These are phyloP conservation scores for Ophiostoma angusticollis DNA, from an alignment of 2,329 filamentous ascomycete genomes.

Conservation along the genomic window DNA sequence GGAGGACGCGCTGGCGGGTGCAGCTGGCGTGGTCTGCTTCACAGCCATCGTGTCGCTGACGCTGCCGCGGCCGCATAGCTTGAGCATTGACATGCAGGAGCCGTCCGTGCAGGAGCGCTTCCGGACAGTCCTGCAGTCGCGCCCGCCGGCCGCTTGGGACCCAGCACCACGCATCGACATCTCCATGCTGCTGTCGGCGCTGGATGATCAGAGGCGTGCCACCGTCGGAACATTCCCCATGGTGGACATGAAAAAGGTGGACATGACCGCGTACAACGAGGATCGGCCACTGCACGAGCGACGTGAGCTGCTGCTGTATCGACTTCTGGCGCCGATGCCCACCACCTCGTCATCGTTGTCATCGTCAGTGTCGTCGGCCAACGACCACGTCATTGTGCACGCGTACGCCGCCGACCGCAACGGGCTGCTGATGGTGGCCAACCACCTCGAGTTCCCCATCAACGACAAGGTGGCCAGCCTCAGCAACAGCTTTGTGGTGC, in stretches of 20 bases:
- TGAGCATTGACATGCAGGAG: slow-evolving; percentile 27
- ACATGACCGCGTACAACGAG: slow-evolving; percentile 34
- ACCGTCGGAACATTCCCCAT: slow-evolving; percentile 34
- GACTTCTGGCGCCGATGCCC: slow-evolving; percentile 31
- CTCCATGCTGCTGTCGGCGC: slow-evolving; percentile 23
- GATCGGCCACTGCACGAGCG: slow-evolving; percentile 29
- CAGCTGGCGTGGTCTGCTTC: slow-evolving; percentile 33
- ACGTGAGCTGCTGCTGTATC: slow-evolving; percentile 37
- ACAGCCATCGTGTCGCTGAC: slow-evolving; percentile 42
- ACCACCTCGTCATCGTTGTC: background rate
- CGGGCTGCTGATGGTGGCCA: slow-evolving; percentile 36
- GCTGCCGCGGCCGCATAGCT: slow-evolving; percentile 22
- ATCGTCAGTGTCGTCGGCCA: slow-evolving; percentile 16
- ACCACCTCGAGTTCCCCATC: slow-evolving; percentile 34
- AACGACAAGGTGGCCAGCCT: slow-evolving; percentile 30
- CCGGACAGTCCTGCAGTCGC: slow-evolving; percentile 25
- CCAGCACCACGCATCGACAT: slow-evolving; percentile 34
- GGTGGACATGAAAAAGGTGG: slow-evolving; percentile 42
- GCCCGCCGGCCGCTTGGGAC: slow-evolving; percentile 29
- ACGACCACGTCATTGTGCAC: slow-evolving; percentile 35
- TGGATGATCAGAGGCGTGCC: slow-evolving; percentile 25
- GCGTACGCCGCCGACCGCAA: slow-evolving; percentile 42
- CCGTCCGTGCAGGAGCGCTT: slow-evolving; percentile 30
- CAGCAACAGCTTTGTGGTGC: slow-evolving; percentile 39
- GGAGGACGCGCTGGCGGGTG: slow-evolving; percentile 24